Conservation (phyloP, 1,139 yeast genomes). For the Suhomyces guaymorum region DNA sequence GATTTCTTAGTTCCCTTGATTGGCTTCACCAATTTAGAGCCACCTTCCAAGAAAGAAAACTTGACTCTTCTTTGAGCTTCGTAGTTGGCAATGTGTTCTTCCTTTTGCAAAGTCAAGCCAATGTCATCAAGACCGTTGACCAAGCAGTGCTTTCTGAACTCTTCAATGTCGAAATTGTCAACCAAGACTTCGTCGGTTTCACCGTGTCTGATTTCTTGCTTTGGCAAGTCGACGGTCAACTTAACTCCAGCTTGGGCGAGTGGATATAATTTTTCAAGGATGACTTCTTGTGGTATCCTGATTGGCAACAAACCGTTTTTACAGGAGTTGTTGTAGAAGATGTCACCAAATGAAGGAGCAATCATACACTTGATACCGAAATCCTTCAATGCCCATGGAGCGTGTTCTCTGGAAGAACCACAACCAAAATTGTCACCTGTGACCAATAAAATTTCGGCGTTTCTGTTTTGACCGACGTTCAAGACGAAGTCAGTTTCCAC, state of each 20-base stretch:
- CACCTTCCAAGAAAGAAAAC: slow-evolving; percentile 92
- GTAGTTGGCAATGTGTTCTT: slow-evolving; percentile 66
- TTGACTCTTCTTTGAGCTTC: slow-evolving; percentile 74
- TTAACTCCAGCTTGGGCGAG: slow-evolving; percentile 71
- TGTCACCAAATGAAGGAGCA: slow-evolving; percentile 98
- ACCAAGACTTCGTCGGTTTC: slow-evolving; percentile 72
- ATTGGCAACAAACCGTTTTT: slow-evolving; percentile 94
- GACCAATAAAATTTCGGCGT: slow-evolving; percentile 81
- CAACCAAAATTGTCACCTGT: slow-evolving; percentile 98
- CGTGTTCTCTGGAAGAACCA: slow-evolving; percentile 98
- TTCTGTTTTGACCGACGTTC: slow-evolving; percentile 78
- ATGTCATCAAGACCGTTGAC: slow-evolving; percentile 95
- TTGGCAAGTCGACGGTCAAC: slow-evolving; percentile 80
- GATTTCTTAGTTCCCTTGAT: slow-evolving; percentile 70
- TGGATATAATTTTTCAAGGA: slow-evolving; percentile 71
- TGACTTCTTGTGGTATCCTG: slow-evolving; percentile 75
- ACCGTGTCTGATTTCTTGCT: slow-evolving; percentile 71
- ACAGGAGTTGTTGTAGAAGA: slow-evolving; percentile 93
- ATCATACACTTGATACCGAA: slow-evolving; percentile 94
- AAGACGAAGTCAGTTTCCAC: slow-evolving; percentile 84
- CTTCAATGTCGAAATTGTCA: slow-evolving; percentile 82
- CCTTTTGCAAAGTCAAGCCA: slow-evolving; percentile 92
- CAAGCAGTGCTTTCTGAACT: slow-evolving; percentile 91
- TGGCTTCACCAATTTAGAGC: slow-evolving; percentile 66
- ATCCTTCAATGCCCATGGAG: slow-evolving; percentile 98